A percentile compares a stretch with the other conserved stretches of the same genome.
phyloP scores from a whole-genome alignment of 2,329 filamentous ascomycete species.

The Trichoderma brevicompactum region DNA sequence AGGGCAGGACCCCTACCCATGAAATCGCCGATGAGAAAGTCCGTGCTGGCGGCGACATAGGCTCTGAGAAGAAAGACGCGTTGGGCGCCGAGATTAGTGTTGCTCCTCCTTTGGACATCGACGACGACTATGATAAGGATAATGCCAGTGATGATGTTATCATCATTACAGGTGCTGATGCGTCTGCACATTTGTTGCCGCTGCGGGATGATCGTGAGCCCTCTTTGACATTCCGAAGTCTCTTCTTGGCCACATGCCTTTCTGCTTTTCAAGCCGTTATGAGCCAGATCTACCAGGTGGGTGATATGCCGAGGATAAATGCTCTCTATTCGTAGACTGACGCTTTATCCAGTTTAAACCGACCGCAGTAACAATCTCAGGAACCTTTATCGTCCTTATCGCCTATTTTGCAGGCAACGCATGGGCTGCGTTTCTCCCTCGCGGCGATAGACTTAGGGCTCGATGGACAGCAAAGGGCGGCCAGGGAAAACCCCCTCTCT shows the following conservation, averaged over 20 bases:
- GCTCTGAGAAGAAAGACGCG: not conserved
- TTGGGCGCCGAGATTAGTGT: not conserved
- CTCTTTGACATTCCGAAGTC: constrained; percentile 57
- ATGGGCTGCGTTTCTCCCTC: constrained; percentile 41
- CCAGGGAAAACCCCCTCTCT: constrained; percentile 47
- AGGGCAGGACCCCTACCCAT: not conserved
- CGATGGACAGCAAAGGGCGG: constrained; percentile 51
- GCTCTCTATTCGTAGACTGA: not conserved
- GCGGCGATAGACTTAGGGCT: constrained; percentile 55
- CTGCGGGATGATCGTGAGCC: constrained; percentile 58
- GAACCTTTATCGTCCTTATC: constrained; percentile 62
- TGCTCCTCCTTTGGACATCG: not conserved
- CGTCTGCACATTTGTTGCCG: constrained; percentile 52
- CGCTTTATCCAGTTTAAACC: constrained; percentile 53
- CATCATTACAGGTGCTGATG: constrained; percentile 58
- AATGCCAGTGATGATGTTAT: constrained; percentile 46
- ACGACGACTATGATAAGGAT: constrained; percentile 38
- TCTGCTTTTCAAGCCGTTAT: constrained; percentile 60
- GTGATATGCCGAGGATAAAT: constrained; percentile 26
- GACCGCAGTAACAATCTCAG: constrained; percentile 51
- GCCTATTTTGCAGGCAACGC: constrained; percentile 58
- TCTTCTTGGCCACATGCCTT: constrained; percentile 55
- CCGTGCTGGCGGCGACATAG: not conserved
- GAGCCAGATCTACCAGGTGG: constrained; percentile 58
- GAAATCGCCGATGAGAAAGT: constrained; percentile 1